These are phyloP conservation scores for Perkinsus olseni DNA, from an alignment of 169 alveolate species.

Conservation along the genomic window DNA sequence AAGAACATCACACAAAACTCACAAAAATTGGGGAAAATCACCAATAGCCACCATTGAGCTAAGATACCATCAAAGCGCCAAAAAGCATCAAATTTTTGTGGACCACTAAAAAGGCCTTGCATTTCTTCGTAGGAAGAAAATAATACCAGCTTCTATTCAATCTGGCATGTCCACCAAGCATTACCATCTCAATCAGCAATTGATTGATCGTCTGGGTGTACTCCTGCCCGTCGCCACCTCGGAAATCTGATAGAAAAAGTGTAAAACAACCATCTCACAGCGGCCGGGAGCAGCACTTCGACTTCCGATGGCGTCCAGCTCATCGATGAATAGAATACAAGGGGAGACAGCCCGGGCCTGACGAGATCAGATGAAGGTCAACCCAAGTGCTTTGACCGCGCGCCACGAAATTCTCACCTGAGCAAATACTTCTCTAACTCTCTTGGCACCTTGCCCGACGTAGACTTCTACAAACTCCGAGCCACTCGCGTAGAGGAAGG, in stretches of 20 bases:
- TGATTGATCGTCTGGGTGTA: slow-evolving; percentile 84
- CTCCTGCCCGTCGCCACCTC: slow-evolving; percentile 52
- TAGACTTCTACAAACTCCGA: slow-evolving; percentile 87
- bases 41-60: too few relatives aligned
- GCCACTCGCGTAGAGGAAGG: slow-evolving; percentile 82
- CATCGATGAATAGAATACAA: slow-evolving; percentile 88
- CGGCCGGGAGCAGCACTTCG: too few relatives aligned
- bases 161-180: too few relatives aligned
- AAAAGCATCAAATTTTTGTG: too few relatives aligned
- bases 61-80: too few relatives aligned
- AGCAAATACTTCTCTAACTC: slow-evolving; percentile 79
- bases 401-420: slow-evolving; percentile 45
- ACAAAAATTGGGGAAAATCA: too few relatives aligned
- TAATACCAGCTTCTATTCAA: too few relatives aligned
- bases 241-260: neutral
- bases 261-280: slow-evolving; percentile 53
- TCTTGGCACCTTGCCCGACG: slow-evolving; percentile 88
- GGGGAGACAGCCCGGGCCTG: slow-evolving; percentile 56
- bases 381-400: neutral
- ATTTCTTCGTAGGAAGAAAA: too few relatives aligned
- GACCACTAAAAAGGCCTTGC: too few relatives aligned
- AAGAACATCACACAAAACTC: too few relatives aligned
- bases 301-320: slow-evolving; percentile 85
- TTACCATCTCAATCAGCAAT: slow-evolving; percentile 82
- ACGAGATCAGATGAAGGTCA: neutral